These are phyloP conservation scores for Cyclotella distinguenda DNA, from an alignment of 108 stramenopile genomes.

Conservation along the genomic window DNA sequence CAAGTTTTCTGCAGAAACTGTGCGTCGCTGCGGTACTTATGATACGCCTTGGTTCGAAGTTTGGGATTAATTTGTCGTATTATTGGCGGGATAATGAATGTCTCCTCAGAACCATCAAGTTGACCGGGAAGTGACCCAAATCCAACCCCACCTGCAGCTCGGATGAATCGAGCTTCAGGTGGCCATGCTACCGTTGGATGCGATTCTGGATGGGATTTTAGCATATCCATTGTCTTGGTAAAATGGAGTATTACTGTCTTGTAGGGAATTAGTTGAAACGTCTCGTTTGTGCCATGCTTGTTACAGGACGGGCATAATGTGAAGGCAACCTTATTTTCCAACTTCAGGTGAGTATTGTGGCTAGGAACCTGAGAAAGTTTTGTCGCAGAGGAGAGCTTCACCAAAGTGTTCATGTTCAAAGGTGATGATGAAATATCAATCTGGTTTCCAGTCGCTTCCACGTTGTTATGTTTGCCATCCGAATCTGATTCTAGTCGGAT, in stretches of 20 bases:
- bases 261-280: slow-evolving; percentile 69
- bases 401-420: slow-evolving; percentile 63
- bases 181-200: slow-evolving; percentile 58
- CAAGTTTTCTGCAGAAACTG: slow-evolving; percentile 76
- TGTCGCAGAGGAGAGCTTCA: slow-evolving; percentile 54
- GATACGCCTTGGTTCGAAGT: slow-evolving; percentile 53
- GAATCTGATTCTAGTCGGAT: too few relatives aligned
- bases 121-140: slow-evolving; percentile 56
- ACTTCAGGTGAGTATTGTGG: slow-evolving; percentile 39
- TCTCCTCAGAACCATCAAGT: slow-evolving; percentile 28
- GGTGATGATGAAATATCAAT: slow-evolving; percentile 21
- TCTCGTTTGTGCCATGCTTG: slow-evolving; percentile 24
- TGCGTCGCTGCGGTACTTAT: slow-evolving; percentile 65
- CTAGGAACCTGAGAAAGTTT: slow-evolving; percentile 61
- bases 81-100: slow-evolving; percentile 70
- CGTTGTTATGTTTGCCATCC: slow-evolving; percentile 3
- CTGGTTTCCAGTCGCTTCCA: not conserved
- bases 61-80: slow-evolving; percentile 66
- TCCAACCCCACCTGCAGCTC: slow-evolving; percentile 75
- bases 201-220: slow-evolving; percentile 30
- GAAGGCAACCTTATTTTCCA: slow-evolving; percentile 38
- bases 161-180: slow-evolving; percentile 60
- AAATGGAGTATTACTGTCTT: slow-evolving; percentile 81
- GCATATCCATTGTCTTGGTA: slow-evolving; percentile 63
- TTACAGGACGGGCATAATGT: slow-evolving; percentile 64